phyloP scores from a whole-genome alignment of 2,329 filamentous ascomycete species.

The Tolypocladium inflatum region DNA sequence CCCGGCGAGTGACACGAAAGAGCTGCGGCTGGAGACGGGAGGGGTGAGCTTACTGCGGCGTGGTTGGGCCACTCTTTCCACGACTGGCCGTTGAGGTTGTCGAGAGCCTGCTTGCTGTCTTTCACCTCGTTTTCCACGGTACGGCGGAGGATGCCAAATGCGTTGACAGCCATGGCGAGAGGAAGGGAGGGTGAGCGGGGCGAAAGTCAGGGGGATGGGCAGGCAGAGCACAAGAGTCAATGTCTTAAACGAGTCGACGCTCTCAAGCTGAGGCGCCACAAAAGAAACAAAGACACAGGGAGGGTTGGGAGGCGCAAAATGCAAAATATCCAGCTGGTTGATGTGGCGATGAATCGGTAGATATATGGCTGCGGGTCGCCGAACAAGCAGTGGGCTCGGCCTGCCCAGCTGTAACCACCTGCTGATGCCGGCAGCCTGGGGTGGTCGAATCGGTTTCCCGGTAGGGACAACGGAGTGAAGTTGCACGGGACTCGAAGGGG shows the following conservation, averaged over 20 bases:
- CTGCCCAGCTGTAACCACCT: background rate
- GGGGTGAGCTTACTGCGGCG: constrained; percentile 27
- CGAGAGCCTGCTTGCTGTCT: constrained; percentile 12
- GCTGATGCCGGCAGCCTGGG: background rate
- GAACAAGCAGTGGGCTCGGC: background rate
- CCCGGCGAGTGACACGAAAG: background rate
- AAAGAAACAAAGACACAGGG: background rate
- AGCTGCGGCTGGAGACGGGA: background rate
- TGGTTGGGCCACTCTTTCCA: constrained; percentile 39
- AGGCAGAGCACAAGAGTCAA: background rate
- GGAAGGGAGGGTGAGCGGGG: background rate
- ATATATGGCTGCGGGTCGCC: background rate
- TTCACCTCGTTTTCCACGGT: constrained; percentile 15
- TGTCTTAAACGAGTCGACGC: background rate
- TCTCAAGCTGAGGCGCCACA: background rate
- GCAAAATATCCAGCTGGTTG: too few species aligned
- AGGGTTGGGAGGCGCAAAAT: background rate
- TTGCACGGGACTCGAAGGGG: background rate
- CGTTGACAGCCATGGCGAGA: constrained; percentile 17
- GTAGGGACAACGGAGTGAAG: background rate
- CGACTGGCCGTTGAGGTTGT: constrained; percentile 17
- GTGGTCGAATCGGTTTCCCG: background rate
- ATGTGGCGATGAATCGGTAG: background rate
- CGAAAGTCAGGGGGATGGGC: background rate
- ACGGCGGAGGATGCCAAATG: constrained; percentile 14